These are phyloP conservation scores for Parafenestella ontariensis DNA, from an alignment of 2,329 filamentous ascomycete species.

Conservation along the genomic window DNA sequence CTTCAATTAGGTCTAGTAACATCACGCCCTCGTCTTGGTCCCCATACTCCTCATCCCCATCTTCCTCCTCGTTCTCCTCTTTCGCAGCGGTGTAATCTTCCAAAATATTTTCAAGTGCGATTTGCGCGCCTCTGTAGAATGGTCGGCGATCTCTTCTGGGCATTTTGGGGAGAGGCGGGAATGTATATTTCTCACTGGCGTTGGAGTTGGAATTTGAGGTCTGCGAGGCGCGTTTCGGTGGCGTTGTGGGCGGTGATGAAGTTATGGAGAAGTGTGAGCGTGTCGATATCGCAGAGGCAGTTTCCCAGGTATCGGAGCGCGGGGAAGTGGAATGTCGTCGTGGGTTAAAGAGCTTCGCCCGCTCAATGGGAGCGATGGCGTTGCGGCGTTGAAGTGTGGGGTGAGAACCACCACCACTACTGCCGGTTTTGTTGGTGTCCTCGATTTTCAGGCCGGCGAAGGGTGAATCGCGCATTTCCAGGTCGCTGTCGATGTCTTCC, in stretches of 20 bases:
- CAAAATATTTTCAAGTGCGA: conserved; percentile 11
- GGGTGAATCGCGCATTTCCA: neutral
- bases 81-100: no score
- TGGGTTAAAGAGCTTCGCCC: no score
- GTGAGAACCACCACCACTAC: neutral
- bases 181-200: no score
- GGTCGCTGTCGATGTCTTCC: neutral
- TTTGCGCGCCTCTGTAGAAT: conserved; percentile 7
- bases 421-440: neutral
- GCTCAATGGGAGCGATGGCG: no score
- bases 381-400: no score
- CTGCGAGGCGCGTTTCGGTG: neutral
- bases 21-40: neutral
- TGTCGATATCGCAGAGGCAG: neutral
- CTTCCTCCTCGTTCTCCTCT: no score
- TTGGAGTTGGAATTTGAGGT: neutral
- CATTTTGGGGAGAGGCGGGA: neutral
- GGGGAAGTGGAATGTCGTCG: no score
- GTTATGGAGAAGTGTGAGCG: no score
- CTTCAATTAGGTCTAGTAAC: neutral
- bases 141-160: neutral
- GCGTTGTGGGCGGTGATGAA: neutral
- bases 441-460: neutral
- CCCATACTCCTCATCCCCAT: no score
- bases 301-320: neutral